Conservation (phyloP, 768 basidiomycete genomes). For the Panaeolus cyanescens region DNA sequence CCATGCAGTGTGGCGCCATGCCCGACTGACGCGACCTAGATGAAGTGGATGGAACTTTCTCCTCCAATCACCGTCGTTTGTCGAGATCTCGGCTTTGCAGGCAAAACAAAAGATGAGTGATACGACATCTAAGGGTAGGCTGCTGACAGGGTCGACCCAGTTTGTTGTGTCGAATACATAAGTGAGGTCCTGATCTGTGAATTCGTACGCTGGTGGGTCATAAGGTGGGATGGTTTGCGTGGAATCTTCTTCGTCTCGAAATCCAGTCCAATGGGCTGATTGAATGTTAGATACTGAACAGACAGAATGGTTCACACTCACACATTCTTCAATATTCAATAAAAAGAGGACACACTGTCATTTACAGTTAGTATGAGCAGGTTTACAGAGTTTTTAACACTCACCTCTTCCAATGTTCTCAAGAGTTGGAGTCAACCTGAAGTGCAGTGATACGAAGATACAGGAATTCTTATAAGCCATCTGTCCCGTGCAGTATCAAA, state of each 20-base stretch:
- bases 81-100: constrained; percentile 5
- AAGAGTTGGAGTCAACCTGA: too few species aligned
- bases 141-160: constrained; percentile 5
- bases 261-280: neutral
- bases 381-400: too few species aligned
- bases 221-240: neutral
- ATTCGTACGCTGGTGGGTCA: neutral
- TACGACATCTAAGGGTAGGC: constrained; percentile 9
- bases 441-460: too few species aligned
- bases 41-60: constrained; percentile 13
- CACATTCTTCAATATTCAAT: too few species aligned
- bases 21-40: constrained; percentile 12
- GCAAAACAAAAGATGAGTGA: constrained; percentile 12
- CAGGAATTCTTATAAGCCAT: too few species aligned
- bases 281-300: neutral
- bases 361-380: too few species aligned
- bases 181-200: neutral
- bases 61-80: constrained; percentile 4
- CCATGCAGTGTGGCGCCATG: constrained; percentile 13
- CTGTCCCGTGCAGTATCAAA: too few species aligned
- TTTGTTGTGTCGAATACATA: neutral
- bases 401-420: too few species aligned
- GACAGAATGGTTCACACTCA: neutral
- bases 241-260: neutral
- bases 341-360: too few species aligned